Evolutionary conservation across 1,139 yeast genomes (phyloP).

Genomic region (Pichia sp.): DNA sequence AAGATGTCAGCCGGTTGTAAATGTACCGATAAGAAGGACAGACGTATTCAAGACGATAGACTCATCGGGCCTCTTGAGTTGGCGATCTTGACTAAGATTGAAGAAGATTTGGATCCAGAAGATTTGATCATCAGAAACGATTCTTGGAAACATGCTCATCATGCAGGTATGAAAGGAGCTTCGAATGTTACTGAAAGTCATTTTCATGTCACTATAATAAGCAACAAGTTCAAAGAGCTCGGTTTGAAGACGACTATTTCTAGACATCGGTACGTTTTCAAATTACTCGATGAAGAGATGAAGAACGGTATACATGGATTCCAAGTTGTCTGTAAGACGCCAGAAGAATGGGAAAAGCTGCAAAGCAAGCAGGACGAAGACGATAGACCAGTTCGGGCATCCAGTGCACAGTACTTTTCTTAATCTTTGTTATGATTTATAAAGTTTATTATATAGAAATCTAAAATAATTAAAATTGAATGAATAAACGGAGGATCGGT

Average conservation of each 20-base stretch:
- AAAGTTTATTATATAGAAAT: not conserved
- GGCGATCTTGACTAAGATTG: slow-evolving; percentile 47
- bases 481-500: no score
- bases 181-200: slow-evolving; percentile 80
- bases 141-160: slow-evolving; percentile 87
- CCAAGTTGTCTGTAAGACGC: slow-evolving; percentile 82
- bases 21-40: slow-evolving; percentile 14
- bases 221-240: slow-evolving; percentile 66
- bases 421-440: not conserved
- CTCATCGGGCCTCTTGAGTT: slow-evolving; percentile 40
- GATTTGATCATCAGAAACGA: slow-evolving; percentile 68
- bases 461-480: not conserved
- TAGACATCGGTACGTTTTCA: slow-evolving; percentile 78
- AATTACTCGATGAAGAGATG: slow-evolving; percentile 60
- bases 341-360: slow-evolving; percentile 47
- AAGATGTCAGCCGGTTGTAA: no score
- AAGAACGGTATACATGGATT: slow-evolving; percentile 68
- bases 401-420: slow-evolving; percentile 9
- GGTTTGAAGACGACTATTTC: slow-evolving; percentile 48
- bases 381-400: not conserved
- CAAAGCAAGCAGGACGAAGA: no score
- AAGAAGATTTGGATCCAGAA: slow-evolving; percentile 46
- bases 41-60: not conserved
- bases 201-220: slow-evolving; percentile 69
- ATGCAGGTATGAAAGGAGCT: slow-evolving; percentile 78